phyloP scores from a whole-genome alignment of 495 filamentous ascomycete genomes.

The Articulospora tetracladia region DNA sequence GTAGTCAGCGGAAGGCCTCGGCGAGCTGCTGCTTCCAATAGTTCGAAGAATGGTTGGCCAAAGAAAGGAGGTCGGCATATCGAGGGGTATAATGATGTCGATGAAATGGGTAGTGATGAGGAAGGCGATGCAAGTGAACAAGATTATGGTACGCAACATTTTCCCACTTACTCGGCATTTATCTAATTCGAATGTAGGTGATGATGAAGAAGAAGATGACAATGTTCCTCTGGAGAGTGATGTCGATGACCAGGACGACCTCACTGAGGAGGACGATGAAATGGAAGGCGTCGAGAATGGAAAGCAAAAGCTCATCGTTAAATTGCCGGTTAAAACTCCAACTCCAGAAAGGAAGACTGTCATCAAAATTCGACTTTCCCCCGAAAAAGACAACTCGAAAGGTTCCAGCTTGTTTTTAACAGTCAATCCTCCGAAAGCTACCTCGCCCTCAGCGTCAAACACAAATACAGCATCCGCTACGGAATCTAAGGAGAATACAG shows the following conservation, averaged over 20 bases:
- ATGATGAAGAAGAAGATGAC: conserved; percentile 69
- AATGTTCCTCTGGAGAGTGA: conserved; percentile 57
- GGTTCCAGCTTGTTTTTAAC: not conserved
- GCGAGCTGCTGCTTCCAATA: conserved; percentile 17
- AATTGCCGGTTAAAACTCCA: conserved; percentile 46
- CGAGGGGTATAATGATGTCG: conserved; percentile 47
- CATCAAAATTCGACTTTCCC: conserved; percentile 17
- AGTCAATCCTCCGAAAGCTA: not conserved
- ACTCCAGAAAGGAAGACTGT: conserved; percentile 20
- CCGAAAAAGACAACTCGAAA: conserved; percentile 15
- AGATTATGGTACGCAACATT: conserved; percentile 43
- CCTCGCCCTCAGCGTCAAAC: not conserved
- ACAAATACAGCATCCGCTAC: not conserved
- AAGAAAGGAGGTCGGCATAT: conserved; percentile 34
- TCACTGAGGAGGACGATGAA: conserved; percentile 42
- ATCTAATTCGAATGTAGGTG: conserved; percentile 20
- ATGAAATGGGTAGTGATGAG: conserved; percentile 64
- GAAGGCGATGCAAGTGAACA: conserved; percentile 60
- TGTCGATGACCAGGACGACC: conserved; percentile 52
- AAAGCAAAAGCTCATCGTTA: conserved; percentile 58
- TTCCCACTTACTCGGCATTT: no score
- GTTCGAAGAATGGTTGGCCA: conserved; percentile 38
- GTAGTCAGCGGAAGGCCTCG: conserved; percentile 19
- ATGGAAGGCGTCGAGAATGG: conserved; percentile 55
- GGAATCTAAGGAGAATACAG: conserved; percentile 1